phyloP scores from a whole-genome alignment of 1,284 basidiomycete genomes.

The Apiotrichum domesticum region DNA sequence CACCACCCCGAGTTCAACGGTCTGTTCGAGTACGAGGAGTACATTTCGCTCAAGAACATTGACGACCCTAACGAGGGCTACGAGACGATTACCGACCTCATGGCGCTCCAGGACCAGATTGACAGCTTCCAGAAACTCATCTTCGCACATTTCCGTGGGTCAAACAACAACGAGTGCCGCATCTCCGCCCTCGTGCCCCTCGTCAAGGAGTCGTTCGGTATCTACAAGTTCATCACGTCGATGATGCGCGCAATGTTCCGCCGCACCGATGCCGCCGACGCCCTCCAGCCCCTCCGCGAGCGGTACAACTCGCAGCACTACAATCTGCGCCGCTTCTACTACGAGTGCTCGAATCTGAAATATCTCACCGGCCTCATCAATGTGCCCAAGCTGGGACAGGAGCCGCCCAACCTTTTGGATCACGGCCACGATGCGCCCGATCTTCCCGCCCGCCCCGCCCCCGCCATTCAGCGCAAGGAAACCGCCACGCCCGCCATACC shows the following conservation, averaged over 20 bases:
- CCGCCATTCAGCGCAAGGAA: slow-evolving; percentile 5
- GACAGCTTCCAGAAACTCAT: slow-evolving; percentile 95
- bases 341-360: slow-evolving; percentile 94
- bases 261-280: slow-evolving; percentile 78
- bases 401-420: slow-evolving; percentile 87
- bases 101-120: slow-evolving; percentile 93
- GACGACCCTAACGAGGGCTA: slow-evolving; percentile 98
- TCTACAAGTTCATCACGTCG: slow-evolving; percentile 93
- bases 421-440: slow-evolving; percentile 66
- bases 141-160: slow-evolving; percentile 83
- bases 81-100: slow-evolving; percentile 91
- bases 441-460: slow-evolving; percentile 69
- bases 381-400: slow-evolving; percentile 91
- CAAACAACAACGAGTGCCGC: slow-evolving; percentile 88
- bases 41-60: slow-evolving; percentile 88
- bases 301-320: slow-evolving; percentile 85
- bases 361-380: slow-evolving; percentile 93
- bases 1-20: slow-evolving; percentile 93
- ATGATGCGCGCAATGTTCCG: slow-evolving; percentile 94
- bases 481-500: slow-evolving; percentile 52
- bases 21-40: slow-evolving; percentile 94
- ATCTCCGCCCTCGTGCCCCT: slow-evolving; percentile 88
- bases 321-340: slow-evolving; percentile 89
- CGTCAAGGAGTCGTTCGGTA: slow-evolving; percentile 95
- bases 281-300: slow-evolving; percentile 73